Conservation (phyloP, 2,329 filamentous ascomycete species). For the Simplicillium sp. region DNA sequence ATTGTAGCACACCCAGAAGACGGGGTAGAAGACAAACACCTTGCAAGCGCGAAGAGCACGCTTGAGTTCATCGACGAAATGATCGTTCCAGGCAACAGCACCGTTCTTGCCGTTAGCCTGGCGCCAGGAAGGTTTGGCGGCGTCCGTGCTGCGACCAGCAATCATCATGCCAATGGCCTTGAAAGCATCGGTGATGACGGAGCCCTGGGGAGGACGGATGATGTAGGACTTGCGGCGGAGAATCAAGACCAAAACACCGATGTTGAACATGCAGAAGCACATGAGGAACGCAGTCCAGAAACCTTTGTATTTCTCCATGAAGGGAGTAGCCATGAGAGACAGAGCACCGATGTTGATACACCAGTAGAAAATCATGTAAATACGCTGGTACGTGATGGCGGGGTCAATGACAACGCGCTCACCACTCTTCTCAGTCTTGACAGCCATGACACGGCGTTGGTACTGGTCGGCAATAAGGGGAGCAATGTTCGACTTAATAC, state of each 20-base stretch:
- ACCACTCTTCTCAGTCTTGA: constrained; percentile 37
- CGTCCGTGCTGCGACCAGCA: constrained; percentile 37
- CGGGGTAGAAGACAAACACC: constrained; percentile 60
- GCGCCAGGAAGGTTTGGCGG: constrained; percentile 49
- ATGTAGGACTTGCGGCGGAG: constrained; percentile 35
- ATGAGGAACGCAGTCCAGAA: constrained; percentile 58
- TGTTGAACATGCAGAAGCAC: constrained; percentile 51
- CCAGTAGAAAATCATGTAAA: constrained; percentile 68
- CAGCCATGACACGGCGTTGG: constrained; percentile 37
- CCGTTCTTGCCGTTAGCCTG: constrained; percentile 34
- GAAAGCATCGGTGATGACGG: constrained; percentile 57
- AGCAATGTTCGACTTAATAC: constrained; percentile 59
- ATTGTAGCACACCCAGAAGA: constrained; percentile 52
- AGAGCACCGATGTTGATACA: constrained; percentile 68
- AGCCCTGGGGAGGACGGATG: constrained; percentile 48
- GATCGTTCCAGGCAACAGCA: constrained; percentile 52
- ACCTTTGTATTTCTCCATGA: constrained; percentile 56
- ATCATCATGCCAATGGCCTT: constrained; percentile 31
- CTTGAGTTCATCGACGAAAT: constrained; percentile 64
- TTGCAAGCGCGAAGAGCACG: constrained; percentile 58
- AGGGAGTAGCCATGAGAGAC: constrained; percentile 55
- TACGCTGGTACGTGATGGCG: constrained; percentile 53
- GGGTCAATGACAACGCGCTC: constrained; percentile 59
- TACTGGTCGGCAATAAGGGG: constrained; percentile 59
- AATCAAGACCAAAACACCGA: constrained; percentile 45